Conservation (phyloP, 2,329 filamentous ascomycete species). For the Geosmithia morbida region DNA sequence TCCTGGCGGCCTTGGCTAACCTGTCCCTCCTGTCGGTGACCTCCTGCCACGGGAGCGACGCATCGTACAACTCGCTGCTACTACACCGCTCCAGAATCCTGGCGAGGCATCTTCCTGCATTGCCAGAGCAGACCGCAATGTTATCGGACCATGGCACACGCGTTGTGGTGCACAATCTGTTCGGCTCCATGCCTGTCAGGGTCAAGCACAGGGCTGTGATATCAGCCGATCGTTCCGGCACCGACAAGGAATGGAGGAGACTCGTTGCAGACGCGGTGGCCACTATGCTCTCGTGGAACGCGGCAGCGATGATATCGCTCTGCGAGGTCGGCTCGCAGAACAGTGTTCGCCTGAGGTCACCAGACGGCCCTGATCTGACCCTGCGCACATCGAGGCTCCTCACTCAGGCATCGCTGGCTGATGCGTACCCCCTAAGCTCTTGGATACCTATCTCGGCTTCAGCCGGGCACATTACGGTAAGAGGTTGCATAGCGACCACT, state of each 20-base stretch:
- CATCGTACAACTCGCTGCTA: constrained; percentile 48
- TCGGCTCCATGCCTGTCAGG: constrained; percentile 81
- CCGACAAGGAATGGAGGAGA: constrained; percentile 50
- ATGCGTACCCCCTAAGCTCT: constrained; percentile 29
- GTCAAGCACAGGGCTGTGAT: constrained; percentile 61
- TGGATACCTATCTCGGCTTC: constrained; percentile 65
- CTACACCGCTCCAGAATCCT: constrained; percentile 58
- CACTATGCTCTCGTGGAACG: constrained; percentile 57
- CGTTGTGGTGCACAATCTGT: constrained; percentile 64
- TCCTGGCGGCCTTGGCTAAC: constrained; percentile 62
- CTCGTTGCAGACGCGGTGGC: constrained; percentile 45
- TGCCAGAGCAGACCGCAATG: constrained; percentile 39
- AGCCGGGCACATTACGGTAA: constrained; percentile 44
- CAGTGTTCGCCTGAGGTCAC: constrained; percentile 20
- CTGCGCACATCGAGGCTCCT: constrained; percentile 34
- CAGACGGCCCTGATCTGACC: constrained; percentile 7
- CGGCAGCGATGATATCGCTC: constrained; percentile 39
- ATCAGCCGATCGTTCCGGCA: constrained; percentile 29
- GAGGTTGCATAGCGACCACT: constrained; percentile 55
- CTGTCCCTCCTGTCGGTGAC: constrained; percentile 65
- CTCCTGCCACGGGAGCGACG: constrained; percentile 50
- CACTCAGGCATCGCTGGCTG: constrained; percentile 48
- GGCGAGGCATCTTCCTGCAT: constrained; percentile 47
- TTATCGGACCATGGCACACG: constrained; percentile 55
- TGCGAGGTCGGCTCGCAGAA: constrained; percentile 29